These are phyloP conservation scores for Brassica cretica DNA, from an alignment of 345 rosid genomes.

Conservation along the genomic window DNA sequence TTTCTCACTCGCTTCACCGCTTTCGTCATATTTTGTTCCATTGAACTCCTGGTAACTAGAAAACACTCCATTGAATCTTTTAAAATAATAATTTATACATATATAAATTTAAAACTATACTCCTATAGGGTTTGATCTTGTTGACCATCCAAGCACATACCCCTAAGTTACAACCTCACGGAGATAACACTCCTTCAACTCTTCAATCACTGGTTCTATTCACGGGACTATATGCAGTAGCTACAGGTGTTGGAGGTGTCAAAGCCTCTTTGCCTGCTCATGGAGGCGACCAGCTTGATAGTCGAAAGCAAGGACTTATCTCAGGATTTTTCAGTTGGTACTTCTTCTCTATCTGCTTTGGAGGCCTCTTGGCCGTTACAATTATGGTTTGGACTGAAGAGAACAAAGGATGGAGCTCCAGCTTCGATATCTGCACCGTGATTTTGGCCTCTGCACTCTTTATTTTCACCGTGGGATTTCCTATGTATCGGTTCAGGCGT, in stretches of 20 bases:
- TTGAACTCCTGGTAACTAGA: constrained; percentile 51
- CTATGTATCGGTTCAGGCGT: constrained; percentile 45
- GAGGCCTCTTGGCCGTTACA: constrained; percentile 52
- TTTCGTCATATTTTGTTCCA: constrained; percentile 41
- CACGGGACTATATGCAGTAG: constrained; percentile 53
- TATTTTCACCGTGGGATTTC: constrained; percentile 50
- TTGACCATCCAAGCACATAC: constrained; percentile 56
- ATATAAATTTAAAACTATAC: neutral
- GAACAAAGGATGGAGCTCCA: constrained; percentile 55
- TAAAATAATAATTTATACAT: neutral
- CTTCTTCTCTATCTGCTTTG: constrained; percentile 51
- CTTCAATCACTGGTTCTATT: constrained; percentile 47
- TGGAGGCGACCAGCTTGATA: constrained; percentile 65
- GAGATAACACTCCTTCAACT: constrained; percentile 31
- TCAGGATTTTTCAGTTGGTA: constrained; percentile 65
- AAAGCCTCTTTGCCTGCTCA: constrained; percentile 65
- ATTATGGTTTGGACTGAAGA: constrained; percentile 70
- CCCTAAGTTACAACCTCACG: constrained; percentile 43
- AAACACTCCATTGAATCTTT: neutral
- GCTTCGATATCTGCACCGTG: constrained; percentile 41
- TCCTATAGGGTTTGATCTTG: constrained; percentile 50
- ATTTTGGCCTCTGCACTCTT: constrained; percentile 39
- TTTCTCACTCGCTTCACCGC: constrained; percentile 53
- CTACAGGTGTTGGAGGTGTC: constrained; percentile 59
- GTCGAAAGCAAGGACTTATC: constrained; percentile 35